Base-by-base conservation (phyloP, 2,329 filamentous ascomycete species). In the Cladosporium sp. region DNA sequence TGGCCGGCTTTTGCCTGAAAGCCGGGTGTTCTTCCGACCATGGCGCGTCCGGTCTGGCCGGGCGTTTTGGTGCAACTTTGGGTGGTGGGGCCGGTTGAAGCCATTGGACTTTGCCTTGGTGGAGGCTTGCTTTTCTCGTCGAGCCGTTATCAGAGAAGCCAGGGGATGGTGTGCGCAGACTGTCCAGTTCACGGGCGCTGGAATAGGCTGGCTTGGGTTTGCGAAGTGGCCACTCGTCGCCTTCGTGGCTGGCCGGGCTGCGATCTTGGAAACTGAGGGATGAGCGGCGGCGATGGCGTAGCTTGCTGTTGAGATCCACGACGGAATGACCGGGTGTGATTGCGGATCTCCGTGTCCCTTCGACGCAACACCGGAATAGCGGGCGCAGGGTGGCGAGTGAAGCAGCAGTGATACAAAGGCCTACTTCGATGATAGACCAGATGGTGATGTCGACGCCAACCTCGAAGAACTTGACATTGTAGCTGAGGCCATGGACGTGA, bases 321-420 rank as follows among this genome's bases (percentile, higher is more conserved):
- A 55, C 8, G 8, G 52, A 55, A 3, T 55, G 52, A 10, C 40
- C 56, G 7, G 35, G 35, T 18, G 56, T 44, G 31, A 62, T 52
- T 3, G 40, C 40, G 10, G 44, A 18, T 10, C 62, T 26, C 8
- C 53, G 52, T 6, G 52, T 53, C 1, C 37, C 28, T 31, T 70
- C 65, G 31, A 71, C 65, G 37, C 69, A 70, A 29, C 65, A 66
- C 37, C 67, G 64, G 61, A 76, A 74, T 8, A 79, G 66, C 2
- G 77, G 75, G 21, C 75, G 71, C 31, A 78, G 65, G 0, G 76
- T 74, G 7, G 75, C 73, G 11, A 76, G 65, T 3, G 73, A 75
- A 5, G 75, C 73, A 23, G 77, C 76, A 14, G 70, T 70, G 12
- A 78, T 74, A 23, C 74, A 75, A 7, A 78, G 67, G n/a, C 76